Evolutionary conservation across 1,284 basidiomycete species (phyloP).

Genomic region (Moniliophthora roreri): DNA sequence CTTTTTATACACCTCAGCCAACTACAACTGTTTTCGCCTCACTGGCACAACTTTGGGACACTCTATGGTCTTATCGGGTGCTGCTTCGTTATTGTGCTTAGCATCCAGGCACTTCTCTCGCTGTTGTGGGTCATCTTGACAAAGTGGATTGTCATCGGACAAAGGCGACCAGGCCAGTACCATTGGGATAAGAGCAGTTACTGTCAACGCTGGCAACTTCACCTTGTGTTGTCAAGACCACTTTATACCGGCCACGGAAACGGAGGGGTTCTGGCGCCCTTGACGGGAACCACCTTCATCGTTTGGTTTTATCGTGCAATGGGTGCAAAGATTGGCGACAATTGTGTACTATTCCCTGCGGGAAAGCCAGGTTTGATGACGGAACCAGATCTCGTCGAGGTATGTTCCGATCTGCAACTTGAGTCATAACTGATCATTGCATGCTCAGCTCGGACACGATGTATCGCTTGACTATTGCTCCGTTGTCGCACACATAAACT

Average conservation of each 20-base stretch:
- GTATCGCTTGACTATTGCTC: constrained; percentile 43
- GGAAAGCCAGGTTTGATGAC: constrained; percentile 42
- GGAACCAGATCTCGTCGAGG: constrained; percentile 42
- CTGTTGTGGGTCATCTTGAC: constrained; percentile 37
- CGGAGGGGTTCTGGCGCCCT: constrained; percentile 36
- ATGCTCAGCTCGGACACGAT: constrained; percentile 35
- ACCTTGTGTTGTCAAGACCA: constrained; percentile 34
- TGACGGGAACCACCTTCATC: constrained; percentile 39
- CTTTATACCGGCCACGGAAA: constrained; percentile 38
- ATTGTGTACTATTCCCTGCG: constrained; percentile 37
- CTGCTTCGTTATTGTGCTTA: constrained; percentile 35
- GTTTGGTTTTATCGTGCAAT: constrained; percentile 43
- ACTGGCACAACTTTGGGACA: constrained; percentile 35
- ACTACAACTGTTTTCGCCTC: constrained; percentile 28
- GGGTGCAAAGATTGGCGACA: constrained; percentile 42
- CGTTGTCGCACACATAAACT: constrained; percentile 47
- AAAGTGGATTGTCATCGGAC: constrained; percentile 42
- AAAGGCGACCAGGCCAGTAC: constrained; percentile 34
- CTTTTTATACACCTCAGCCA: constrained; percentile 28
- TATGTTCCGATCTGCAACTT: constrained; percentile 14
- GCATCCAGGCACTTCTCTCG: constrained; percentile 32
- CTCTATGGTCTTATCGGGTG: constrained; percentile 37
- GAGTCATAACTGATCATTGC: background rate
- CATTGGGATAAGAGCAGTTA: constrained; percentile 46
- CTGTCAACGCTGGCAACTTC: constrained; percentile 47